These are phyloP conservation scores for Hanseniaspora uvarum DNA, from an alignment of 1,139 yeast genomes.

Conservation along the genomic window DNA sequence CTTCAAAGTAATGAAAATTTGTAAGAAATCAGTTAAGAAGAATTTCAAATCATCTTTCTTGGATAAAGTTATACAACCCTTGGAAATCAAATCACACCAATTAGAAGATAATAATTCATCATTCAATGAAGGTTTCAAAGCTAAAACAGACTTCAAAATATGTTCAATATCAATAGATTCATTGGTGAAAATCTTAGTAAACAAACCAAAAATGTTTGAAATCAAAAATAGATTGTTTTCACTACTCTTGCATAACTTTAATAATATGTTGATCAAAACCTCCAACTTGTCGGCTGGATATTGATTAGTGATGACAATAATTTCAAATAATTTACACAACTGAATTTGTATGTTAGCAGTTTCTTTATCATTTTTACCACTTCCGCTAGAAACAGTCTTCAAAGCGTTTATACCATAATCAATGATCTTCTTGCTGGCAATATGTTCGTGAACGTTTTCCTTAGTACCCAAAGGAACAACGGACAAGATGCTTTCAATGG, in stretches of 20 bases:
- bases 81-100: conserved; percentile 91
- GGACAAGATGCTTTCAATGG: conserved; percentile 50
- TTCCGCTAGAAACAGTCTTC: conserved; percentile 38
- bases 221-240: conserved; percentile 41
- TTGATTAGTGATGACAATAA: conserved; percentile 60
- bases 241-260: conserved; percentile 60
- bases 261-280: conserved; percentile 60
- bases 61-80: conserved; percentile 56
- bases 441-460: conserved; percentile 40
- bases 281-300: conserved; percentile 74
- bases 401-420: conserved; percentile 48
- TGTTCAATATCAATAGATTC: conserved; percentile 54
- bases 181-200: conserved; percentile 74
- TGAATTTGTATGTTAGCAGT: conserved; percentile 57
- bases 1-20: conserved; percentile 47
- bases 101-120: conserved; percentile 68
- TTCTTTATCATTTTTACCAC: conserved; percentile 39
- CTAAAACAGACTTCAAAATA: conserved; percentile 62
- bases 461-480: conserved; percentile 71
- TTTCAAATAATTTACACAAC: conserved; percentile 58
- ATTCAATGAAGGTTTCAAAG: conserved; percentile 67
- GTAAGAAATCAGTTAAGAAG: conserved; percentile 30
- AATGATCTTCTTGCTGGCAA: conserved; percentile 60
- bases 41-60: conserved; percentile 6
- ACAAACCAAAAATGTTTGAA: conserved; percentile 70